Evolutionary conservation across 129 eudicot species (phyloP).

Genomic region (Flaveria sonorensis): DNA sequence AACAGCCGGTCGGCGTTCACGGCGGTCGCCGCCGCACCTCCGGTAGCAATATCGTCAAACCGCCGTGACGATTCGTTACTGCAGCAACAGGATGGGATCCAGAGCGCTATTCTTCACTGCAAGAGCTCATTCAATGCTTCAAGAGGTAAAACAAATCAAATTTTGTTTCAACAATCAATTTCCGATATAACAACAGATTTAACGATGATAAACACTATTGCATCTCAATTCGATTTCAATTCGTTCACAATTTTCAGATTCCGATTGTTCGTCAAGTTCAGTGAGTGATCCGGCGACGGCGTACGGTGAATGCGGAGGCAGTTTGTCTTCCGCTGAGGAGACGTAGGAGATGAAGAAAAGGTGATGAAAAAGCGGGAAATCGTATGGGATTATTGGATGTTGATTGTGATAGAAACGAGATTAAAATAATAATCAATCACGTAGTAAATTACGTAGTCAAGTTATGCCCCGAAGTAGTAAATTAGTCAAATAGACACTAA

Average conservation of each 20-base stretch:
- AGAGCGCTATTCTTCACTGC: conserved; percentile 92
- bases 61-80: conserved; percentile 79
- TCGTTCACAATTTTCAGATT: conserved; percentile 15
- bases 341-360: conserved; percentile 23
- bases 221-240: neutral
- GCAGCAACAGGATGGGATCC: conserved; percentile 91
- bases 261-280: conserved; percentile 30
- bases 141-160: conserved; percentile 47
- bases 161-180: neutral
- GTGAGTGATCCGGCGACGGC: conserved; percentile 9
- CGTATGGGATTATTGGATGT: conserved; percentile 32
- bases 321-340: conserved; percentile 2
- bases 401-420: conserved; percentile 46
- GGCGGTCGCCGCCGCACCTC: conserved; percentile 50
- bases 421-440: conserved; percentile 21
- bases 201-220: neutral
- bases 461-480: neutral
- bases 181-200: neutral
- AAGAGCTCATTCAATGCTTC: conserved; percentile 85
- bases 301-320: conserved; percentile 1
- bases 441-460: conserved; percentile 21
- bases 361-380: conserved; percentile 19
- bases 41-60: conserved; percentile 30
- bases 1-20: conserved; percentile 68
- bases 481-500: too few relatives aligned